Evolutionary conservation across 2,329 filamentous ascomycete genomes (phyloP).

Genomic region (Trichoderma pleuroti): DNA sequence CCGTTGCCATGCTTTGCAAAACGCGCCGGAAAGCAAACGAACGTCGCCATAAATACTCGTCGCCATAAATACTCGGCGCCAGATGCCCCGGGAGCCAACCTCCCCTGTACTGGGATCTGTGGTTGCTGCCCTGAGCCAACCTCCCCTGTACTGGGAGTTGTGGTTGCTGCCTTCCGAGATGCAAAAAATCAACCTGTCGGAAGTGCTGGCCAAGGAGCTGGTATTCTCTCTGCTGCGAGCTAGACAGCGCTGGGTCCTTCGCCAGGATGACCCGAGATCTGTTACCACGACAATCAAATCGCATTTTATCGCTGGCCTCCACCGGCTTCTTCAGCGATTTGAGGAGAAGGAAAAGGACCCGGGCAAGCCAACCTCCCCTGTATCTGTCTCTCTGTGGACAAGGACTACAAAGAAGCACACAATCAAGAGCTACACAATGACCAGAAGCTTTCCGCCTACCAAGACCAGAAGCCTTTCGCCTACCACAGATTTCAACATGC

Average conservation of each 20-base stretch:
- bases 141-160: background rate
- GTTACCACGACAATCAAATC: background rate
- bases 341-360: background rate
- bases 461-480: no score
- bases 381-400: no score
- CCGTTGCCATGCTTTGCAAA: background rate
- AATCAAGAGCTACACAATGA: background rate
- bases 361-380: no score
- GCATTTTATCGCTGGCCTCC: constrained; percentile 1
- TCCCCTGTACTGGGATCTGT: constrained; percentile 1
- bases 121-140: background rate
- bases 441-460: background rate
- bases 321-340: constrained; percentile 17
- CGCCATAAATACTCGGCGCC: background rate
- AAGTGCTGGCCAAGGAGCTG: background rate
- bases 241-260: constrained; percentile 18
- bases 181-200: background rate
- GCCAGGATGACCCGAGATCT: background rate
- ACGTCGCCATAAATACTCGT: no score
- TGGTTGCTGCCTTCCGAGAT: background rate
- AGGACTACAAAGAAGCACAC: no score
- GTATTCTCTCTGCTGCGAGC: constrained; percentile 19
- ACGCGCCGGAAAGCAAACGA: background rate
- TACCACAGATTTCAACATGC: no score
- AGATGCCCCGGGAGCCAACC: background rate